Evolutionary conservation across 2,329 filamentous ascomycete species (phyloP).

Genomic region (Cladosporium austrohemisphaericum): DNA sequence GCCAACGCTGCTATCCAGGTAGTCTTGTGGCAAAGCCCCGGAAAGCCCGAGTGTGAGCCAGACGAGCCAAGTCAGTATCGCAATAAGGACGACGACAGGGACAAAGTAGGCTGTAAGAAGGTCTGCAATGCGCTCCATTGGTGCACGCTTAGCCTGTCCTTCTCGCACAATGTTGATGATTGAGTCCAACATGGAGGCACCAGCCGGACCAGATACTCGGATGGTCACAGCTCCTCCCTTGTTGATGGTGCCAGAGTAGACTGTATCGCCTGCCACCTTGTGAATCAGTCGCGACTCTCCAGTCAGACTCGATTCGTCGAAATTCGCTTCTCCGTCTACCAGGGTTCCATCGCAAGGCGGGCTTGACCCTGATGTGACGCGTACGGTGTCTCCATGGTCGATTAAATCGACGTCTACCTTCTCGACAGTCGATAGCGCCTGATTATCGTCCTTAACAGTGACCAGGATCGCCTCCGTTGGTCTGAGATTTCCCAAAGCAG

Average conservation of each 20-base stretch:
- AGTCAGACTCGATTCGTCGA: conserved; percentile 89
- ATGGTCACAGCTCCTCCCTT: conserved; percentile 61
- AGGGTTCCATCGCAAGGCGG: conserved; percentile 78
- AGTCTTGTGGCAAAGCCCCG: conserved; percentile 52
- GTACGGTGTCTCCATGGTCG: conserved; percentile 54
- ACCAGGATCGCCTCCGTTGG: conserved; percentile 73
- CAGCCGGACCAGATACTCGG: conserved; percentile 60
- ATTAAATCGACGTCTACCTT: conserved; percentile 64
- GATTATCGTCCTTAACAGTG: conserved; percentile 29
- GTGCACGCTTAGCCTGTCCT: conserved; percentile 70
- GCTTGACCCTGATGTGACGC: conserved; percentile 73
- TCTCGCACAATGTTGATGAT: conserved; percentile 75
- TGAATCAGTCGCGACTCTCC: conserved; percentile 67
- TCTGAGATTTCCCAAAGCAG: conserved; percentile 71
- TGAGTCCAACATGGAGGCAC: conserved; percentile 73
- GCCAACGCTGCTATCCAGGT: conserved; percentile 53
- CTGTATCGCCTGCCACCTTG: conserved; percentile 60
- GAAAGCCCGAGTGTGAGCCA: conserved; percentile 65
- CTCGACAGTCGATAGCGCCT: conserved; percentile 13
- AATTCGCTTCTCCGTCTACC: conserved; percentile 55
- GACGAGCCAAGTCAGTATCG: conserved; percentile 65
- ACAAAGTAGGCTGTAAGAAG: conserved; percentile 73
- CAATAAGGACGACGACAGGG: conserved; percentile 65
- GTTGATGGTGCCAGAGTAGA: conserved; percentile 73
- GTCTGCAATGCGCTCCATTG: conserved; percentile 72